Percentiles rank a stretch among this genome's conserved stretches.
Conservation (phyloP, 306 rosid genomes). For the Carpinus fangiana region DNA sequence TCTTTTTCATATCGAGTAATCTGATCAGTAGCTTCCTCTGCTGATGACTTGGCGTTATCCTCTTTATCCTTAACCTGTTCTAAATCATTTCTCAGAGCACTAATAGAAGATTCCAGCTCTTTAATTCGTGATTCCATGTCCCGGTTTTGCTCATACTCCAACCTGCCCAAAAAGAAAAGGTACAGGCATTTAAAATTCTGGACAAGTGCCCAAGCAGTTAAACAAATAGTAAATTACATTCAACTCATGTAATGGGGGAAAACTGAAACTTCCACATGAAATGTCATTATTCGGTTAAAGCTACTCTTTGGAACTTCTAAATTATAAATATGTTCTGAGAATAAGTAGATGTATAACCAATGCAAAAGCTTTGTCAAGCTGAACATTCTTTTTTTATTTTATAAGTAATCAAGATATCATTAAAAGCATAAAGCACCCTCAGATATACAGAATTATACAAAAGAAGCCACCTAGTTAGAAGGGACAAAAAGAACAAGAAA, state of each 20-base stretch:
- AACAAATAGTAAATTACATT: neutral
- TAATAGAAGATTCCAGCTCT: slow-evolving; percentile 67
- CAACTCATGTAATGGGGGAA: neutral
- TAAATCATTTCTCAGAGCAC: slow-evolving; percentile 62
- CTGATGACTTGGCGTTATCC: slow-evolving; percentile 62
- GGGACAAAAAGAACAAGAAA: too few relatives aligned
- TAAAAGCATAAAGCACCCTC: too few relatives aligned
- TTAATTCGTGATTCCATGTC: slow-evolving; percentile 74
- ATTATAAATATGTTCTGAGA: neutral
- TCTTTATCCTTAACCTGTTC: slow-evolving; percentile 68
- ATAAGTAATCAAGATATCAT: too few relatives aligned
- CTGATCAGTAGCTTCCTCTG: slow-evolving; percentile 69
- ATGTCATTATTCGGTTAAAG: neutral
- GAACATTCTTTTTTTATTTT: neutral
- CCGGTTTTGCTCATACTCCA: slow-evolving; percentile 95
- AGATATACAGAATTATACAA: too few relatives aligned
- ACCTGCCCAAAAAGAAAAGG: slow-evolving; percentile 42
- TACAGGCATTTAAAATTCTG: neutral
- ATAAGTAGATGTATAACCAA: neutral
- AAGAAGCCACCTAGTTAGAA: too few relatives aligned
- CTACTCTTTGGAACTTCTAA: neutral
- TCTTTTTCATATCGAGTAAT: slow-evolving; percentile 62
- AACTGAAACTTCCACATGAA: slow-evolving; percentile 13
- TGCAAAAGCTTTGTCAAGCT: neutral
- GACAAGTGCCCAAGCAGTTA: neutral